Evolutionary conservation across 768 basidiomycete genomes (phyloP).

Genomic region (Leccinum disarticulatum): DNA sequence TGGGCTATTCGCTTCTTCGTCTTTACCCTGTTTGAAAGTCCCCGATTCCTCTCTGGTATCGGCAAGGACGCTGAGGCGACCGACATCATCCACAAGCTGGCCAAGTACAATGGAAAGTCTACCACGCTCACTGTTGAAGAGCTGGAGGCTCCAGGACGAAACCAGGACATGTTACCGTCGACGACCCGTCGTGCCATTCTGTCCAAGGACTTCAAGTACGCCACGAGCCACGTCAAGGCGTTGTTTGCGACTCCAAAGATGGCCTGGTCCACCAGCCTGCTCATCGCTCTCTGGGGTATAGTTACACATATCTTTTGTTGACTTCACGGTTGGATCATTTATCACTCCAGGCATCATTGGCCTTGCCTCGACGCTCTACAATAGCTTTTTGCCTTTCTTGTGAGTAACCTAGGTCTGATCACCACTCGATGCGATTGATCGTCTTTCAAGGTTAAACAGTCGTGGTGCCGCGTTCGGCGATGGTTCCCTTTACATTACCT

Average conservation of each 20-base stretch:
- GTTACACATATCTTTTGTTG: background rate
- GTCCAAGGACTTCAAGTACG: slow-evolving; percentile 44
- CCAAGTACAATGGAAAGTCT: slow-evolving; percentile 47
- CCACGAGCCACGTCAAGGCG: slow-evolving; percentile 47
- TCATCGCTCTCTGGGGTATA: slow-evolving; percentile 51
- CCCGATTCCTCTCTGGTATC: slow-evolving; percentile 54
- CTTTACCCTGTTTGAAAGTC: slow-evolving; percentile 56
- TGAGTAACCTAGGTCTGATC: slow-evolving; percentile 25
- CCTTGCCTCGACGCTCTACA: slow-evolving; percentile 68
- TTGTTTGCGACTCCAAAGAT: slow-evolving; percentile 64
- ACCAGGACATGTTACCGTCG: slow-evolving; percentile 8
- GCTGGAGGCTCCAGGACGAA: slow-evolving; percentile 36
- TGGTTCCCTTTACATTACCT: slow-evolving; percentile 66
- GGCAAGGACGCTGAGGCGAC: slow-evolving; percentile 55
- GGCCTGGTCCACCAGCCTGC: slow-evolving; percentile 62
- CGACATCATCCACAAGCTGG: slow-evolving; percentile 46
- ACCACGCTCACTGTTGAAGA: slow-evolving; percentile 45
- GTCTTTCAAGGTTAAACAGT: slow-evolving; percentile 47
- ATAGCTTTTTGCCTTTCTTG: slow-evolving; percentile 54
- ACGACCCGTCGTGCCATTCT: slow-evolving; percentile 24
- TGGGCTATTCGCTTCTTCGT: slow-evolving; percentile 52
- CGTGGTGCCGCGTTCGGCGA: slow-evolving; percentile 71
- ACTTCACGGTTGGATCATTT: background rate
- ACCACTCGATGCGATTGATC: background rate
- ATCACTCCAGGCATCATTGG: slow-evolving; percentile 60